Evolutionary conservation across 352 stramenopile genomes (phyloP), one percentile per base, ranked within the genome.

Genomic region (Globisporangium acanthophoron): DNA sequence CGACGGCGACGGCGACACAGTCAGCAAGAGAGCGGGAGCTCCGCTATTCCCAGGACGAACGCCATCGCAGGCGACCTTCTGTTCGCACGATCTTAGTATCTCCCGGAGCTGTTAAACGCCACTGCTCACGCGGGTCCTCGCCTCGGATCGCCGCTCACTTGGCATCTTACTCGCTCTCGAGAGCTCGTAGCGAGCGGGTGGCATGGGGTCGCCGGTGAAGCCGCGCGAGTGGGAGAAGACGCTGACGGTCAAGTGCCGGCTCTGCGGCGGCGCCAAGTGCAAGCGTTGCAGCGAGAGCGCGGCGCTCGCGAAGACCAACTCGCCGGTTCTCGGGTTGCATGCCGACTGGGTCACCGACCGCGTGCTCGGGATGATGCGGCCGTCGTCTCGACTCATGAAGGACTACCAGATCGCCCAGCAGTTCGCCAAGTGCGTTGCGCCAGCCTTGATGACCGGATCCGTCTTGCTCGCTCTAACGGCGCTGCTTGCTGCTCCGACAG

Each of bases 341-440:
- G 83, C 83, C n/a, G 78, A 94, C 72, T 95, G 82, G 87, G 82
- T 96, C 20, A 88, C 82, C 0, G 81, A 95, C 46, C 82, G 78
- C 40, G 80, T 95, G 8, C 70, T 97, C 37, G 87, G 77, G n/a
- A 96, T 96, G 86, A 94, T 96, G 82, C 74, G 88, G 24, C 88
- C 87, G 35, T 94, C 81, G 15, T 89, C 82, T 20, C 57, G 82
- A 20, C 73, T 97, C 35, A 94, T 96, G 70, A 79, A 76, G 53
- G 77, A 87, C 48, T 90, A 94, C 64, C 65, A 87, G 57, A 87
- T 94, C 51, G 80, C 73, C 1, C 69, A 87, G 50, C 84, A 94
- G 56, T 94, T 94, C 64, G 68, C 88, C 55, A 85, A 85, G 83
- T 92, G 50, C 35, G 69, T 64, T 11, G 15, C 37, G 27, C 11